phyloP scores from a whole-genome alignment of 805 yeast genomes.

The Myxozyma nipponensis region DNA sequence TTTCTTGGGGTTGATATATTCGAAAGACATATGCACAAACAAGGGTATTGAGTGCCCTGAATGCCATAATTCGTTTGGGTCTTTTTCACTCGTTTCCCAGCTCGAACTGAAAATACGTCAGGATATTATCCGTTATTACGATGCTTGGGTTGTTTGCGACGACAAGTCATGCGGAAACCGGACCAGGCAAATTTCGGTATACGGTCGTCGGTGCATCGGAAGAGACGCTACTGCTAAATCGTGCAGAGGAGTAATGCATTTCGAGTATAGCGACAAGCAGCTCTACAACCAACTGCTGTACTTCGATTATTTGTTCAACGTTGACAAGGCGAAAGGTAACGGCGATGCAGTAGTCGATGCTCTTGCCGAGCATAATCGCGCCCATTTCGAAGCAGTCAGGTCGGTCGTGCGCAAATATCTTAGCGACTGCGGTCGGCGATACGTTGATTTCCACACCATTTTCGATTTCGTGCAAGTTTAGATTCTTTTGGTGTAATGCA shows the following conservation, averaged over 20 bases:
- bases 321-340: slow-evolving; percentile 58
- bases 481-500: background rate
- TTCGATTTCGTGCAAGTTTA: slow-evolving; percentile 43
- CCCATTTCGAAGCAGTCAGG: slow-evolving; percentile 50
- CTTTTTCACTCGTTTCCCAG: slow-evolving; percentile 62
- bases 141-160: slow-evolving; percentile 83
- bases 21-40: slow-evolving; percentile 48
- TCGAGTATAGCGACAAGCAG: slow-evolving; percentile 69
- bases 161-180: slow-evolving; percentile 74
- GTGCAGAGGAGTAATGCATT: slow-evolving; percentile 78
- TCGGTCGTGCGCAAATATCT: slow-evolving; percentile 68
- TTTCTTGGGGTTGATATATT: slow-evolving; percentile 71
- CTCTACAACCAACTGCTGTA: slow-evolving; percentile 83
- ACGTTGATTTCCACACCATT: slow-evolving; percentile 79
- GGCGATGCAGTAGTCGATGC: slow-evolving; percentile 55
- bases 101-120: slow-evolving; percentile 67
- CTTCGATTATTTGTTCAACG: slow-evolving; percentile 73
- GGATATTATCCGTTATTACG: slow-evolving; percentile 72
- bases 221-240: slow-evolving; percentile 55
- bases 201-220: slow-evolving; percentile 81
- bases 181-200: slow-evolving; percentile 83
- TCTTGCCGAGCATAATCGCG: slow-evolving; percentile 74
- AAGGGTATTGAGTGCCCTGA: slow-evolving; percentile 67
- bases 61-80: slow-evolving; percentile 44
- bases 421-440: slow-evolving; percentile 79